A percentile compares a stretch with the other conserved stretches of the same genome.
Conservation (phyloP, 2,329 filamentous ascomycete genomes). For the Cyphellophora europaea region DNA sequence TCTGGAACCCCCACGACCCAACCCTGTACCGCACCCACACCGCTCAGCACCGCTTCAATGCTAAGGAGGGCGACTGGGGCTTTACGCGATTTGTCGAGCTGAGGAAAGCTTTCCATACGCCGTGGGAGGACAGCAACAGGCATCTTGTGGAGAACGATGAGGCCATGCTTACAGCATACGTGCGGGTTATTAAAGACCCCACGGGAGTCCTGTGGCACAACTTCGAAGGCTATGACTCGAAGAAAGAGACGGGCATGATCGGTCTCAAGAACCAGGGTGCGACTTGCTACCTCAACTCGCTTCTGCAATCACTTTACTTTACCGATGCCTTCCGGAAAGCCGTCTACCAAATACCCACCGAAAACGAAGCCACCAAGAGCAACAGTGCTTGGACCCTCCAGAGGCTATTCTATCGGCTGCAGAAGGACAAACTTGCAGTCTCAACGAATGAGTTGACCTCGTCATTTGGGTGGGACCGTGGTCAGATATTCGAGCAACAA, state of each 20-base stretch:
- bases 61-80: conserved; percentile 95
- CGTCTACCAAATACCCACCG: conserved; percentile 93
- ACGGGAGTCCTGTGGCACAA: conserved; percentile 40
- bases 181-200: conserved; percentile 40
- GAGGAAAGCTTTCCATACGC: conserved; percentile 68
- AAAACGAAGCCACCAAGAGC: conserved; percentile 65
- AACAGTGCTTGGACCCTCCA: conserved; percentile 94
- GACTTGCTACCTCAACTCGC: conserved; percentile 78
- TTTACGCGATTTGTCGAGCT: conserved; percentile 95
- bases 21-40: conserved; percentile 64
- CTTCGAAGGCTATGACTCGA: conserved; percentile 73
- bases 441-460: conserved; percentile 87
- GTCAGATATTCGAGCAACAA: conserved; percentile 97
- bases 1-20: conserved; percentile 94
- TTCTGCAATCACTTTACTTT: conserved; percentile 76
- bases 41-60: conserved; percentile 93
- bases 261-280: conserved; percentile 95
- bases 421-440: conserved; percentile 75
- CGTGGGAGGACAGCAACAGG: conserved; percentile 60
- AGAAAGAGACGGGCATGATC: conserved; percentile 95
- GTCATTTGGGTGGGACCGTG: conserved; percentile 96
- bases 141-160: conserved; percentile 42
- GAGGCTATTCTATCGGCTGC: conserved; percentile 86
- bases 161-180: conserved; percentile 36
- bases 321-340: conserved; percentile 94